Percentiles rank a stretch among this genome's conserved stretches.
phyloP scores from a whole-genome alignment of 768 basidiomycete species.

The Rubroboletus satanas region DNA sequence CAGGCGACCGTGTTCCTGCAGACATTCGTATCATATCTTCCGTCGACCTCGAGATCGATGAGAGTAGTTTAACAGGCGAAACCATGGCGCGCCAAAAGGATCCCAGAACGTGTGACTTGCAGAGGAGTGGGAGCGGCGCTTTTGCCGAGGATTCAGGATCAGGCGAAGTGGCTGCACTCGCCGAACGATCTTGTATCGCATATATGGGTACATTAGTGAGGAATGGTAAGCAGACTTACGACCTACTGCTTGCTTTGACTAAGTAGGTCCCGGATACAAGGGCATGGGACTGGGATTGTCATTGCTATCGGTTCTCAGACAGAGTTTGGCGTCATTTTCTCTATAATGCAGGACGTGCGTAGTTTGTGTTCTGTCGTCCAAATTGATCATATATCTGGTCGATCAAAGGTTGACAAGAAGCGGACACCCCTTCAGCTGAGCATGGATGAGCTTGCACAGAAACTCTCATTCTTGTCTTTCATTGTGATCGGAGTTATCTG shows the following conservation, averaged over 20 bases:
- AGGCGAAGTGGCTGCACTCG: conserved; percentile 51
- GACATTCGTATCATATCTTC: conserved; percentile 83
- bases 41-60: conserved; percentile 89
- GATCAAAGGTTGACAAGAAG: conserved; percentile 67
- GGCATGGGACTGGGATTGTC: conserved; percentile 80
- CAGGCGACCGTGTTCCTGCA: conserved; percentile 92
- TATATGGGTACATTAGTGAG: conserved; percentile 96
- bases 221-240: conserved; percentile 53
- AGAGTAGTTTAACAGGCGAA: conserved; percentile 93
- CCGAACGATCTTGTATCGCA: conserved; percentile 82
- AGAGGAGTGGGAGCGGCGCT: conserved; percentile 18
- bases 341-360: conserved; percentile 94
- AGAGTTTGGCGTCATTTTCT: conserved; percentile 94
- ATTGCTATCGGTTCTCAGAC: conserved; percentile 83
- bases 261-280: conserved; percentile 33
- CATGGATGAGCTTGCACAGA: conserved; percentile 96
- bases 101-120: conserved; percentile 49
- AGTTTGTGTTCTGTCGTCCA: background rate
- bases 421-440: conserved; percentile 87
- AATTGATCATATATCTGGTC: background rate
- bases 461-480: conserved; percentile 86
- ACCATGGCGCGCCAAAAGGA: conserved; percentile 76
- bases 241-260: background rate
- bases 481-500: conserved; percentile 93
- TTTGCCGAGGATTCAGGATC: conserved; percentile 33